Conservation (phyloP, 805 yeast species). For the Metschnikowia santaceciliae region DNA sequence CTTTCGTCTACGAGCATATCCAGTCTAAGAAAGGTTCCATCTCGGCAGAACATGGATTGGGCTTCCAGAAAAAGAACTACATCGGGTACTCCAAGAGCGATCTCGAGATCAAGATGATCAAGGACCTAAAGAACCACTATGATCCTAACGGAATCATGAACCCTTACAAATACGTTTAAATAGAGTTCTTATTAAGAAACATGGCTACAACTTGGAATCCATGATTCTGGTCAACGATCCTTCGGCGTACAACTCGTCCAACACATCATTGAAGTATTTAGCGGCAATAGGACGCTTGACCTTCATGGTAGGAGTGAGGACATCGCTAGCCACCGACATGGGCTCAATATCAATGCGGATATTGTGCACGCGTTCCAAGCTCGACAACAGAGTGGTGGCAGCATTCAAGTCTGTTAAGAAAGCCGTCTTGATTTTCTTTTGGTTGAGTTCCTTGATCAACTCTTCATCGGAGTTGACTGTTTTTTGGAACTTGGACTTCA, state of each 20-base stretch:
- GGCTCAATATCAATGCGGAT: constrained; percentile 53
- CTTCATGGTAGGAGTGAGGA: constrained; percentile 64
- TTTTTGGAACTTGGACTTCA: constrained; percentile 7
- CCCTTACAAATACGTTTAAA: constrained; percentile 83
- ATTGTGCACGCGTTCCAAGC: constrained; percentile 63
- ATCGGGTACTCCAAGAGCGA: constrained; percentile 79
- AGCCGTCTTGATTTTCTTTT: constrained; percentile 25
- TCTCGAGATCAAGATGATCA: constrained; percentile 68
- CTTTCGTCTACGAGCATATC: constrained; percentile 93
- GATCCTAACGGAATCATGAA: constrained; percentile 92
- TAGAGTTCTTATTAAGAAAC: neutral
- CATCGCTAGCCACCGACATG: constrained; percentile 54
- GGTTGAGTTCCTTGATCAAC: constrained; percentile 26
- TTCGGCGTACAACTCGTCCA: constrained; percentile 18
- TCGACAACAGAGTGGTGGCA: constrained; percentile 40
- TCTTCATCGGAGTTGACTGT: constrained; percentile 12
- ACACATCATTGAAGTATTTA: constrained; percentile 19
- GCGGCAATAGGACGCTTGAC: constrained; percentile 39
- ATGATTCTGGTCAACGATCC: constrained; percentile 29
- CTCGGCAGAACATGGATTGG: constrained; percentile 96
- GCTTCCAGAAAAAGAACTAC: constrained; percentile 92
- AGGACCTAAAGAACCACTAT: constrained; percentile 69
- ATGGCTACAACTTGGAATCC: constrained; percentile 20
- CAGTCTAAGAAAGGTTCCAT: constrained; percentile 72
- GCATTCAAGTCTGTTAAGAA: constrained; percentile 38